Evolutionary conservation across 2,329 filamentous ascomycete species (phyloP).

Genomic region (Fusarium sublunatum): DNA sequence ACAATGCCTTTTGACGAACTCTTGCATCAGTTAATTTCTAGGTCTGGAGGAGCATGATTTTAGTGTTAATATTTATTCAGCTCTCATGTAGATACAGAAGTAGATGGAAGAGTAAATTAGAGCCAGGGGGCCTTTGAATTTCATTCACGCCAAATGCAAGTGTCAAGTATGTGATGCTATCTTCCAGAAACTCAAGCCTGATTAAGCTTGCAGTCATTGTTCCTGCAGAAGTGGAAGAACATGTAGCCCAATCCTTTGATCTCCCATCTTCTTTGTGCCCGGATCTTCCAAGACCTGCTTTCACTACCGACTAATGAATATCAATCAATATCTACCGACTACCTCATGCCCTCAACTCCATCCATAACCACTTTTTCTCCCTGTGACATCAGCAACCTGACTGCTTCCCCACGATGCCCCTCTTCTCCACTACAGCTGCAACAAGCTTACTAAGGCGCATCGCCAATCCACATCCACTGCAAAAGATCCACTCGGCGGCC

Average conservation of each 20-base stretch:
- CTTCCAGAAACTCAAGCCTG: conserved; percentile 1
- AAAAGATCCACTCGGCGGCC: conserved; percentile 26
- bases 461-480: conserved; percentile 7
- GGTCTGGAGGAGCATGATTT: no score
- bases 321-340: conserved; percentile 12
- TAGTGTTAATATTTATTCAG: no score
- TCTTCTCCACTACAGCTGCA: conserved; percentile 29
- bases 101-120: no score
- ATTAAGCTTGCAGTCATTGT: neutral
- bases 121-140: neutral
- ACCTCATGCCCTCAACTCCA: conserved; percentile 6
- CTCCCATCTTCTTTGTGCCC: neutral
- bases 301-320: neutral
- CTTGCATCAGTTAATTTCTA: no score
- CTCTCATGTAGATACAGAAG: no score
- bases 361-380: neutral
- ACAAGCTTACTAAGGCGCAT: conserved; percentile 35
- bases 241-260: neutral
- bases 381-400: conserved; percentile 22
- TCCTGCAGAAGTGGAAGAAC: neutral
- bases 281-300: neutral
- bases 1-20: no score
- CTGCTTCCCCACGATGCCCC: conserved; percentile 23
- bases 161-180: neutral
- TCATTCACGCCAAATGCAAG: neutral